phyloP scores from a whole-genome alignment of 1,284 basidiomycete species.

The Heterobasidion annosum region DNA sequence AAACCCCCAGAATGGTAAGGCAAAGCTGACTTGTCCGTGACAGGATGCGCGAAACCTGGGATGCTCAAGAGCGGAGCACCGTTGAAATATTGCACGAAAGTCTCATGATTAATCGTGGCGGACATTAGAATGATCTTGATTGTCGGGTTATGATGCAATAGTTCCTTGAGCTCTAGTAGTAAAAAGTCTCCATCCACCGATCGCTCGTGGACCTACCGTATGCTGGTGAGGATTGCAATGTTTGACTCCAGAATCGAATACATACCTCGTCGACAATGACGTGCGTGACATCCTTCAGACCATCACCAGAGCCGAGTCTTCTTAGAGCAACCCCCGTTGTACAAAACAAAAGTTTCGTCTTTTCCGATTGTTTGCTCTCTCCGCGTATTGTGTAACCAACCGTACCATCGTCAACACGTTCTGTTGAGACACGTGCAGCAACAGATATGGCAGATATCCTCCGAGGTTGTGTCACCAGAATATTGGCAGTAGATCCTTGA shows the following conservation, averaged over 20 bases:
- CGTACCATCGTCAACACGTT: constrained; percentile 77
- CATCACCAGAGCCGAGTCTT: constrained; percentile 69
- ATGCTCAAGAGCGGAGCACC: constrained; percentile 79
- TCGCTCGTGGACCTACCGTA: constrained; percentile 78
- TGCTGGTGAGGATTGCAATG: background rate
- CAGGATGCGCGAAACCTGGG: constrained; percentile 77
- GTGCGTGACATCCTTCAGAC: constrained; percentile 69
- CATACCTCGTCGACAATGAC: constrained; percentile 85
- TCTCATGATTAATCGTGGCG: constrained; percentile 85
- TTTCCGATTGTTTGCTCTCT: constrained; percentile 62
- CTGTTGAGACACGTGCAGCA: constrained; percentile 79
- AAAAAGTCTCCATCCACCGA: constrained; percentile 88
- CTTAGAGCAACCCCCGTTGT: constrained; percentile 90
- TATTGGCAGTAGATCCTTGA: constrained; percentile 63
- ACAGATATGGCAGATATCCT: constrained; percentile 88
- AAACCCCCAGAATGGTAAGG: too few relatives aligned
- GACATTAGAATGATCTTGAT: constrained; percentile 85
- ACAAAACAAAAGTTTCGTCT: constrained; percentile 81
- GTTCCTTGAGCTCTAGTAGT: constrained; percentile 76
- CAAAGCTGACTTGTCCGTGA: constrained; percentile 55
- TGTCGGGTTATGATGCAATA: constrained; percentile 59
- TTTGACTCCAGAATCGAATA: background rate
- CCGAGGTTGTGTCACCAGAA: constrained; percentile 87
- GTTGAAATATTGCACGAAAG: constrained; percentile 75
- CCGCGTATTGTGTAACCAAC: constrained; percentile 90